Evolutionary conservation across 192 early-diverging fungal genomes (phyloP), one percentile per base, ranked within the genome.

Genomic region (Gonapodya sp.): DNA sequence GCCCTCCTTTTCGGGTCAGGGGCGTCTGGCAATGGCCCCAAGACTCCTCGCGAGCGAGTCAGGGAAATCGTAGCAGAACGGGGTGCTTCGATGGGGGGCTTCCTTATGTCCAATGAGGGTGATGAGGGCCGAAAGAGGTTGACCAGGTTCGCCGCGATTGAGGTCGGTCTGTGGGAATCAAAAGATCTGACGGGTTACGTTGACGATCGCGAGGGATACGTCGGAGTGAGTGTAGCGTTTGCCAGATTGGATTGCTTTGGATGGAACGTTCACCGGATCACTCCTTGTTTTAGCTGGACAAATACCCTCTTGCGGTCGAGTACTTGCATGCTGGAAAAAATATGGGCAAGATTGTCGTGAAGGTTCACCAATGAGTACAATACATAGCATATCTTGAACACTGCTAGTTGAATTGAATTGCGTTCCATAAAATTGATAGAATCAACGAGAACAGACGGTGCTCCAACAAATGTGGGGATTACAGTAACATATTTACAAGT

Each of bases 281-380:
- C 18, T 77, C 75, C 2, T 34, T 34, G 16, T 77, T 18, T 16
- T 2, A 77, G 75, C 30, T 77, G 30, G 75, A 77, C 75, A 77
- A 77, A 33, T 77, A 77, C 31, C 79, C 82, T 0, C 36, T 83
- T 0, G 90, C 82, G 72, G 87, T 91, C 34, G 81, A 86, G 36
- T 86, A 87, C 80, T 78, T 91, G 46, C 86, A 85, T 36, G 34
- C 31, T 2, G 90, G 90, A 31, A 88, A 88, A 36, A 91, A 91
- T 80, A 87, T 84, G 32, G 90, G 90, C 35, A 91, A 91, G 82
- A 86, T 89, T 34, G 82, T 89, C 75, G 84, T 91, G 31, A 78
- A 85, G 75, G 75, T 77, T 33, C 46, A 64, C 8, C 46, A 8
- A 24, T 64, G 24, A 64, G n/a, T n/a, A n/a, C n/a, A n/a, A n/a